Evolutionary conservation across 192 early-diverging fungal genomes (phyloP).

Genomic region (Podila verticillata): DNA sequence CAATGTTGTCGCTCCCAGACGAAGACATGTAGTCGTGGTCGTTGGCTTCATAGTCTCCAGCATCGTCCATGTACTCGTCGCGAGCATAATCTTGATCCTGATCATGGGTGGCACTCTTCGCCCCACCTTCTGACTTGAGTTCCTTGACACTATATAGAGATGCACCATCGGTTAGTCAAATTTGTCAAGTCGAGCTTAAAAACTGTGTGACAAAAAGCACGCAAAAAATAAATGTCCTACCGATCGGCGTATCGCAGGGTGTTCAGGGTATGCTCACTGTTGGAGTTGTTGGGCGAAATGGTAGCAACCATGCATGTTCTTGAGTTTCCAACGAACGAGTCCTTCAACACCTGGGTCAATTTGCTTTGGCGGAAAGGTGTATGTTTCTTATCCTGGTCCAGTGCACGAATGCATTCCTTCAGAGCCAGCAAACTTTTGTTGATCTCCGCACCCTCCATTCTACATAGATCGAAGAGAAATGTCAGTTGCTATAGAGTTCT

Average conservation of each 20-base stretch:
- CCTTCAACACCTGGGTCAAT: constrained; percentile 96
- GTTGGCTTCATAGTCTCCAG: constrained; percentile 16
- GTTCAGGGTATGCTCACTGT: constrained; percentile 96
- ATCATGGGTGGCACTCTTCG: constrained; percentile 8
- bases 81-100: constrained; percentile 13
- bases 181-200: no score
- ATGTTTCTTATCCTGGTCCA: constrained; percentile 95
- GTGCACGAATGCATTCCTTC: constrained; percentile 97
- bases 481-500: no score
- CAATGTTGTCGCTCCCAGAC: constrained; percentile 48
- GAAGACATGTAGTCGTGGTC: constrained; percentile 36
- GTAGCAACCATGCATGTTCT: constrained; percentile 99
- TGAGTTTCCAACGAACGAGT: constrained; percentile 98
- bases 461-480: constrained; percentile 18
- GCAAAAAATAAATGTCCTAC: constrained; percentile 21
- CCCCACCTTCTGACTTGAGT: constrained; percentile 36
- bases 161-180: no score
- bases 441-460: constrained; percentile 99
- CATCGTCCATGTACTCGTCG: constrained; percentile 45
- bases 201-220: no score
- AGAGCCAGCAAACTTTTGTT: constrained; percentile 98
- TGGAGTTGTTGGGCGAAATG: constrained; percentile 93
- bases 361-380: constrained; percentile 98
- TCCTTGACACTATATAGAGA: constrained; percentile 29
- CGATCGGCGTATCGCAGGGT: constrained; percentile 97